Evolutionary conservation across 352 stramenopile species (phyloP).

Genomic region (Phytophthora citrophthora): DNA sequence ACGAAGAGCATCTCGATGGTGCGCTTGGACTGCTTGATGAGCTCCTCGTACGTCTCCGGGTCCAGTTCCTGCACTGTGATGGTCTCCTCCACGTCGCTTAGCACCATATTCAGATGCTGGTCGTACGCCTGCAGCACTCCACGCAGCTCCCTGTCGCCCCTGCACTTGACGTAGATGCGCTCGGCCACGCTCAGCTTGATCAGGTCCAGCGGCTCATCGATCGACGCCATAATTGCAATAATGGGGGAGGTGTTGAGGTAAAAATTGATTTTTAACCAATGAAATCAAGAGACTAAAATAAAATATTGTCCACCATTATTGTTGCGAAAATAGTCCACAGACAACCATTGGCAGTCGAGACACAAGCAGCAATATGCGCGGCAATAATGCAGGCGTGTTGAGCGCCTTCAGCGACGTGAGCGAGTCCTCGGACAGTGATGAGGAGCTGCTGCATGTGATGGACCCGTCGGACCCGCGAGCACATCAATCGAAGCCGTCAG

Average conservation of each 20-base stretch:
- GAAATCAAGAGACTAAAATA: too few relatives aligned
- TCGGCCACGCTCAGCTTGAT: slow-evolving; percentile 99
- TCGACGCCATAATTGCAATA: slow-evolving; percentile 67
- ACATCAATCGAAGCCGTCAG: slow-evolving; percentile 41
- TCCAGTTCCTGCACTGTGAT: slow-evolving; percentile 97
- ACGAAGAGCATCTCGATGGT: slow-evolving; percentile 99
- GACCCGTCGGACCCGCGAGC: slow-evolving; percentile 80
- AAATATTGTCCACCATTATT: too few relatives aligned
- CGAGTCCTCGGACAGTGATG: slow-evolving; percentile 46
- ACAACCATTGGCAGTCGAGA: slow-evolving; percentile 23
- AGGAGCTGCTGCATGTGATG: slow-evolving; percentile 66
- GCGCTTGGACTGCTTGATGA: slow-evolving; percentile 95
- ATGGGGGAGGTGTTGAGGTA: slow-evolving; percentile 5
- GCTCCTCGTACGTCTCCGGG: slow-evolving; percentile 98
- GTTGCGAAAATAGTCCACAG: not conserved
- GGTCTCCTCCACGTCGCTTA: slow-evolving; percentile 99
- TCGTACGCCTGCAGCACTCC: slow-evolving; percentile 98
- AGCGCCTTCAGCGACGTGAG: slow-evolving; percentile 42
- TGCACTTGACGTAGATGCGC: slow-evolving; percentile 99
- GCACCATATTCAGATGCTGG: slow-evolving; percentile 99
- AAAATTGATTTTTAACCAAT: slow-evolving; percentile 22
- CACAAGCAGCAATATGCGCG: slow-evolving; percentile 29
- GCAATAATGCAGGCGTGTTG: slow-evolving; percentile 44
- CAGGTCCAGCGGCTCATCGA: slow-evolving; percentile 97
- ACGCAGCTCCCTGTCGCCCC: slow-evolving; percentile 96